Conservation (phyloP, 495 filamentous ascomycete species). For the Penicillium alfredii region DNA sequence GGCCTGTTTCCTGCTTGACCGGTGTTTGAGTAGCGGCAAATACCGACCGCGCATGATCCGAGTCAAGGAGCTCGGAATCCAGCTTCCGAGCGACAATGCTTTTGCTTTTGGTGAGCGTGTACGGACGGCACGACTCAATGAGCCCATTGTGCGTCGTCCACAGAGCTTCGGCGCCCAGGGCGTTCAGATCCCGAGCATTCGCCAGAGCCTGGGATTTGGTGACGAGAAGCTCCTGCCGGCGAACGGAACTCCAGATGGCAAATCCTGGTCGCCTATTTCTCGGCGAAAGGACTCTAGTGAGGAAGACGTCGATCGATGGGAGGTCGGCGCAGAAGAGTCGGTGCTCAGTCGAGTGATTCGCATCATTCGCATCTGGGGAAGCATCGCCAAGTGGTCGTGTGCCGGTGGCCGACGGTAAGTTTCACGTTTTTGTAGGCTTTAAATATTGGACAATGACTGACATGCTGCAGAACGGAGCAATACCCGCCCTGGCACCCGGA, state of each 20-base stretch:
- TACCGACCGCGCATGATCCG: slow-evolving; percentile 64
- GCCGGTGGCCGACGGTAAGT: slow-evolving; percentile 64
- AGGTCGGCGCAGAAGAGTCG: slow-evolving; percentile 57
- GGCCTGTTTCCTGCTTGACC: slow-evolving; percentile 78
- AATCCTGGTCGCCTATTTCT: slow-evolving; percentile 42
- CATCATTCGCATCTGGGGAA: slow-evolving; percentile 72
- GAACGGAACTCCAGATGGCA: slow-evolving; percentile 30
- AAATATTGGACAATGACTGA: no score
- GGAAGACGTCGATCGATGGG: slow-evolving; percentile 57
- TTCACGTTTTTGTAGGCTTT: no score
- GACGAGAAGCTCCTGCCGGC: slow-evolving; percentile 32
- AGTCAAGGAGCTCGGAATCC: slow-evolving; percentile 55
- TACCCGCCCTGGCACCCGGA: slow-evolving; percentile 57
- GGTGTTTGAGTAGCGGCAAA: slow-evolving; percentile 70
- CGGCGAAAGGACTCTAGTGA: slow-evolving; percentile 61
- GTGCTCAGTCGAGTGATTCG: slow-evolving; percentile 71
- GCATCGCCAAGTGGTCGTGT: slow-evolving; percentile 70
- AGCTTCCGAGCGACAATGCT: slow-evolving; percentile 45
- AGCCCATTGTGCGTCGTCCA: slow-evolving; percentile 34
- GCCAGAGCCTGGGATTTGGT: slow-evolving; percentile 37
- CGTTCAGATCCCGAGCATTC: slow-evolving; percentile 43
- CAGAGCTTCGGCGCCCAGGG: slow-evolving; percentile 40
- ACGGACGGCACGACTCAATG: slow-evolving; percentile 38
- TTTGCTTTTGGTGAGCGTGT: slow-evolving; percentile 46
- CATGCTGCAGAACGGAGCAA: slow-evolving; percentile 37